Evolutionary conservation across 164 flowering plant species (phyloP), one percentile per base, ranked within the genome.

Genomic region (Stephania yunnanensis): DNA sequence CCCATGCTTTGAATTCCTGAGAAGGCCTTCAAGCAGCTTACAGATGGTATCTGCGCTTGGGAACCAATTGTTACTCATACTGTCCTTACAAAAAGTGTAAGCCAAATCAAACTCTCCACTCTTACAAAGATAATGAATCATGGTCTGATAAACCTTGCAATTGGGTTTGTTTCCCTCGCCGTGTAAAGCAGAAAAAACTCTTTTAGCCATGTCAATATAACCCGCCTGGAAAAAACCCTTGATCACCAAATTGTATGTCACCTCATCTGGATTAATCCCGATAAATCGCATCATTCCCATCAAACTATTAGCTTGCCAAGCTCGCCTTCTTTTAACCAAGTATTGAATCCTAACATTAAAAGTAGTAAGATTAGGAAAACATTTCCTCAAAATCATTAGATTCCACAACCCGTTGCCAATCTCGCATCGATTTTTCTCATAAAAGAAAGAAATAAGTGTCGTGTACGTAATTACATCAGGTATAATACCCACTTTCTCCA

Each of bases 341-440:
- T 80, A 87, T 77, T 89, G 91, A 71, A 91, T 85, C 84, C 97
- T 87, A 55, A 81, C 89, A 86, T 92, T 92, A 73, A 92, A 91
- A 0, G 93, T 90, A 9, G 90, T 85, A 31, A 87, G 80, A 77
- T 88, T 87, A 1, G 97, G 95, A 1, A 68, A 70, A 77, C 93
- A 89, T 13, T 89, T 85, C 78, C 77, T 89, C 25, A 71, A 71
- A 55, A 88, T 82, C 97, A 92, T 92, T 45, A 84, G 86, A 81
- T 89, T 91, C 97, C 97, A 92, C 81, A 92, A 71, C 1, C 93
- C 93, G 79, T 91, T 86, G 2, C 83, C 92, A 74, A 89, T 78
- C 76, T 78, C 84, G 19, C 75, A 80, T n/a, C 80, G 67, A 22
- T 78, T 76, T 11, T 71, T 63, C 84, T 79, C 83, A 73, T 91